Evolutionary conservation across 148 eudicot species (phyloP).

Genomic region (Fagopyrum esculentum): DNA sequence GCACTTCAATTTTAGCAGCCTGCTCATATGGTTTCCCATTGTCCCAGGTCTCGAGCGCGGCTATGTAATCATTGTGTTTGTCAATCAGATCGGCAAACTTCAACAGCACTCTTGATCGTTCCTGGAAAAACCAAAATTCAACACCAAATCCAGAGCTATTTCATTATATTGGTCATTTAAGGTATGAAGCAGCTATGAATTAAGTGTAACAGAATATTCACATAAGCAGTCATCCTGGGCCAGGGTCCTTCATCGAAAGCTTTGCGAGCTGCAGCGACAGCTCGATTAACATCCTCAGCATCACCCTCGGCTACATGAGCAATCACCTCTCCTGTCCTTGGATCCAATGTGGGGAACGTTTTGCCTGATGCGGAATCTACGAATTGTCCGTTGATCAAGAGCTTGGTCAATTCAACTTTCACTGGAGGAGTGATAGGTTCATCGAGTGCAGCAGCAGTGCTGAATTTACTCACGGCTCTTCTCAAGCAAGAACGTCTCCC

Average conservation of each 20-base stretch:
- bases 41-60: too few relatives aligned
- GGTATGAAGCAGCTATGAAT: too few relatives aligned
- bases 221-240: constrained; percentile 84
- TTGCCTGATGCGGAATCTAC: constrained; percentile 70
- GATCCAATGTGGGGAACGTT: constrained; percentile 57
- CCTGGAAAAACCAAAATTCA: background rate
- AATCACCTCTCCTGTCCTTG: constrained; percentile 68
- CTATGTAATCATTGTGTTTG: too few relatives aligned
- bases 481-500: constrained; percentile 26
- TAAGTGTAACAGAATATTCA: constrained; percentile 11
- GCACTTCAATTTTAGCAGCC: too few relatives aligned
- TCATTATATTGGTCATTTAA: too few relatives aligned
- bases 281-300: constrained; percentile 61
- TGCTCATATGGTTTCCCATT: too few relatives aligned
- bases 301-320: constrained; percentile 74
- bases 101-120: too few relatives aligned
- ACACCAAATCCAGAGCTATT: background rate
- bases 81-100: too few relatives aligned
- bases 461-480: constrained; percentile 30
- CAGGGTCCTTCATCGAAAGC: constrained; percentile 84
- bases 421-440: constrained; percentile 55
- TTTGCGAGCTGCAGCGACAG: constrained; percentile 74
- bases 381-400: constrained; percentile 57
- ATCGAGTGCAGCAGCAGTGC: constrained; percentile 44
- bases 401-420: constrained; percentile 43